Conservation (phyloP, 345 rosid species). For the Rhodomyrtus tomentosa region DNA sequence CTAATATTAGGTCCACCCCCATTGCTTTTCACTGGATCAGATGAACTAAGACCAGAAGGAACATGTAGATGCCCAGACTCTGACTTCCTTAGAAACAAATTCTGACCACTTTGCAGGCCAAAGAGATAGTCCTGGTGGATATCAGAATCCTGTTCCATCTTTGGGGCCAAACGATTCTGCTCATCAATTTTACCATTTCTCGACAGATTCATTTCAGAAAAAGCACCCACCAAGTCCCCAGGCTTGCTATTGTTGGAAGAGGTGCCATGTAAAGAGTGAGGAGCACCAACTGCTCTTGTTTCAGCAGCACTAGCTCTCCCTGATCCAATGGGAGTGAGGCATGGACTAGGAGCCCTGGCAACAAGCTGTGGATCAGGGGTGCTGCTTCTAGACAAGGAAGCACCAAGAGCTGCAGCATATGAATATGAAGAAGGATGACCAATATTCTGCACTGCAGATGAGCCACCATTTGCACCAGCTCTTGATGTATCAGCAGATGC, state of each 20-base stretch:
- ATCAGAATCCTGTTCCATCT: constrained; percentile 31
- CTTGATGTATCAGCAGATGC: constrained; percentile 22
- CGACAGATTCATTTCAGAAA: constrained; percentile 62
- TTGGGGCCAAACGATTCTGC: constrained; percentile 17
- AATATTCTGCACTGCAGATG: constrained; percentile 31
- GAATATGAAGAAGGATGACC: constrained; percentile 45
- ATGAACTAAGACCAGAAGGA: constrained; percentile 13
- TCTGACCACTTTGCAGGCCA: constrained; percentile 34
- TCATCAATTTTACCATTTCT: constrained; percentile 29
- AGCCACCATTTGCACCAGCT: constrained; percentile 29
- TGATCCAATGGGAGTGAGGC: constrained; percentile 73
- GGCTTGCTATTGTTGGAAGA: constrained; percentile 43
- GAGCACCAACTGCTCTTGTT: constrained; percentile 38
- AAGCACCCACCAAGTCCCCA: constrained; percentile 46
- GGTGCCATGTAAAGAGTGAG: constrained; percentile 44
- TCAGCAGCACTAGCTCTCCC: constrained; percentile 48
- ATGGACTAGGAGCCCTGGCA: constrained; percentile 83
- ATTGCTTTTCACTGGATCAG: constrained; percentile 24
- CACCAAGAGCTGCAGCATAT: constrained; percentile 74
- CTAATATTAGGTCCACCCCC: constrained; percentile 24
- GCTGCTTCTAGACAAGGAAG: constrained; percentile 68
- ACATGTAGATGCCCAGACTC: constrained; percentile 24
- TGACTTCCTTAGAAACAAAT: constrained; percentile 20
- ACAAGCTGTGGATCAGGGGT: constrained; percentile 84
- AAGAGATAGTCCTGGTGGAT: constrained; percentile 38